phyloP scores from a whole-genome alignment of 177 flowering plant species.

The Vitis hybrid region DNA sequence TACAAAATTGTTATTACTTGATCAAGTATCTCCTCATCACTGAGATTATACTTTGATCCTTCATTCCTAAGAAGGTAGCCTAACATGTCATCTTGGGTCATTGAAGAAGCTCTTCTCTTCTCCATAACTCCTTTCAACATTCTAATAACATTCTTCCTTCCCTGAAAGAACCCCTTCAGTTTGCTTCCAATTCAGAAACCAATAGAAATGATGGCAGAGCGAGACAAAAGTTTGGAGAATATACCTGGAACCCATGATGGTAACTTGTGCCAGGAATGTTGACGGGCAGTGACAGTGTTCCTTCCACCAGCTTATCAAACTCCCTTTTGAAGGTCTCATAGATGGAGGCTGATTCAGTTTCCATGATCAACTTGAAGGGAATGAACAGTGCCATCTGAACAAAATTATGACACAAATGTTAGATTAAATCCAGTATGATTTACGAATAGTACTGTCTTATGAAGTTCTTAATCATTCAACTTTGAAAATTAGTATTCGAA shows the following conservation, averaged over 20 bases:
- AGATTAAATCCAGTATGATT: not conserved
- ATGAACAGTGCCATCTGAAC: slow-evolving; percentile 68
- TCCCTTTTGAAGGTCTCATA: slow-evolving; percentile 45
- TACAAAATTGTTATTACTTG: slow-evolving; percentile 62
- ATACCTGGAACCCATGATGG: slow-evolving; percentile 53
- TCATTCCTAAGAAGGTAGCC: slow-evolving; percentile 34
- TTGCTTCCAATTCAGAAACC: too few species aligned
- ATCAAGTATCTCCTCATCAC: slow-evolving; percentile 71
- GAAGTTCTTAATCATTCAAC: too few species aligned
- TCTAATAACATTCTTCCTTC: slow-evolving; percentile 44
- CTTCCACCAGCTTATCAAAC: slow-evolving; percentile 59
- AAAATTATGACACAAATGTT: not conserved
- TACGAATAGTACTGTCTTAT: not conserved
- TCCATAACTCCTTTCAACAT: slow-evolving; percentile 43
- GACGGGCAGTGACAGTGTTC: slow-evolving; percentile 73
- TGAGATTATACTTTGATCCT: slow-evolving; percentile 39
- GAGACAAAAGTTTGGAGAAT: not conserved
- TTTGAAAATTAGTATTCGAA: too few species aligned
- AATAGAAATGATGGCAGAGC: not conserved
- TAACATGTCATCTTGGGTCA: slow-evolving; percentile 40
- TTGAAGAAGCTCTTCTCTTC: slow-evolving; percentile 52
- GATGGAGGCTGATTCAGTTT: slow-evolving; percentile 35
- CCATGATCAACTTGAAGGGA: slow-evolving; percentile 52
- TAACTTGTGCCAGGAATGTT: slow-evolving; percentile 72
- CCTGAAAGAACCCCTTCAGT: slow-evolving; percentile 33